A percentile compares a stretch with the other conserved stretches of the same genome.
Conservation (phyloP, 2,329 filamentous ascomycete species). For the Lomentospora prolificans region DNA sequence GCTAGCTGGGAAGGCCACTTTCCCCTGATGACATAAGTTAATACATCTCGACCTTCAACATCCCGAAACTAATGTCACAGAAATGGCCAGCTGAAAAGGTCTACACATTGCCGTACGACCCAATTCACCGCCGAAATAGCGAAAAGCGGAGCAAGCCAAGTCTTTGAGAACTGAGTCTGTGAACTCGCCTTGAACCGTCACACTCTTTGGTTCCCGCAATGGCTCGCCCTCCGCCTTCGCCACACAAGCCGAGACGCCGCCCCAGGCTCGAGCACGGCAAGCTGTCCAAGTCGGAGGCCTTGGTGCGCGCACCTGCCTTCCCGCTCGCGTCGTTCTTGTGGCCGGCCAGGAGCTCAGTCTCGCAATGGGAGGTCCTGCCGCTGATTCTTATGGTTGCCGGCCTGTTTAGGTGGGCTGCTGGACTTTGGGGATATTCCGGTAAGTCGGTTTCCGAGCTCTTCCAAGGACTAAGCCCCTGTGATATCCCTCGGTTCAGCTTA, state of each 20-base stretch:
- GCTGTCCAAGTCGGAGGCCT: slow-evolving; percentile 26
- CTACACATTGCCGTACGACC: not conserved
- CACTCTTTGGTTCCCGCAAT: slow-evolving; percentile 25
- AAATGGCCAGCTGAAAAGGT: not conserved
- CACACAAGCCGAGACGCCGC: slow-evolving; percentile 52
- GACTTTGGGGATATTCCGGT: slow-evolving; percentile 94
- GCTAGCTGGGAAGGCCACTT: too few relatives aligned
- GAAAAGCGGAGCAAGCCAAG: not conserved
- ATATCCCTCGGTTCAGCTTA: too few relatives aligned
- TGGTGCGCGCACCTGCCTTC: slow-evolving; percentile 60
- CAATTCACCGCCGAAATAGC: not conserved
- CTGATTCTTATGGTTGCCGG: slow-evolving; percentile 83
- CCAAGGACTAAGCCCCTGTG: not conserved
- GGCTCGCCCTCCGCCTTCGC: slow-evolving; percentile 42
- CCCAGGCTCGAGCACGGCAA: slow-evolving; percentile 38
- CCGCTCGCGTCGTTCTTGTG: slow-evolving; percentile 90
- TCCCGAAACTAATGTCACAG: not conserved
- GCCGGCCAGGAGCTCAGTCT: slow-evolving; percentile 73
- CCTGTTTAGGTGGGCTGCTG: slow-evolving; percentile 85
- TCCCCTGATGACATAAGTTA: slow-evolving; percentile 4
- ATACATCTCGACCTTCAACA: not conserved
- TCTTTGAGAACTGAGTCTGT: not conserved
- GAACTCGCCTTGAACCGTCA: not conserved
- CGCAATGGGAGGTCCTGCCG: slow-evolving; percentile 87
- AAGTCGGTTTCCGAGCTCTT: slow-evolving; percentile 18